Evolutionary conservation across 129 eudicot species (phyloP).

Genomic region (Tanacetum coccineum): DNA sequence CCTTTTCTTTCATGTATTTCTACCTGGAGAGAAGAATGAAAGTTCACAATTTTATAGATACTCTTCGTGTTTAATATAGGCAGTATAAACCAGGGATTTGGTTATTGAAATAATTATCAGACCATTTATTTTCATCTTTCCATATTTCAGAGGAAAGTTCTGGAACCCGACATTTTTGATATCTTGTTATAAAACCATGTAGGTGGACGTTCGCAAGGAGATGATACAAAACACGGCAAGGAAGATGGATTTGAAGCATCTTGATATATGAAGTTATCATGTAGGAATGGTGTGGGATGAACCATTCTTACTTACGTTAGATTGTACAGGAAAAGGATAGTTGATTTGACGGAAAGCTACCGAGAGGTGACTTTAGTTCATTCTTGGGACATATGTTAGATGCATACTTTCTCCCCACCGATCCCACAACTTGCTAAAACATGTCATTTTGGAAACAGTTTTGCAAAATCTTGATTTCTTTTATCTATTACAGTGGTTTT

Average conservation of each 20-base stretch:
- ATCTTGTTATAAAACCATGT: constrained; percentile 16
- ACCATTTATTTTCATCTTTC: background rate
- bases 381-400: constrained; percentile 10
- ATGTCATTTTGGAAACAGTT: background rate
- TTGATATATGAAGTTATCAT: constrained; percentile 57
- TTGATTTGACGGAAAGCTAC: background rate
- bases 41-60: no score
- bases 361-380: constrained; percentile 17
- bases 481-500: background rate
- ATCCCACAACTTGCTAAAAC: background rate
- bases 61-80: no score
- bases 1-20: no score
- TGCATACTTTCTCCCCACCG: constrained; percentile 7
- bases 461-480: background rate
- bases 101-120: no score
- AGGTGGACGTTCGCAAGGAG: constrained; percentile 87
- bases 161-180: background rate
- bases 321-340: constrained; percentile 19
- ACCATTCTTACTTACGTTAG: constrained; percentile 9
- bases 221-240: constrained; percentile 59
- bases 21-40: no score
- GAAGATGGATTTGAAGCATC: constrained; percentile 55
- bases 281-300: background rate
- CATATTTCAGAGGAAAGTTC: background rate
- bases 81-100: no score